These are phyloP conservation scores for Tuber calosporum DNA, from an alignment of 495 filamentous ascomycete genomes.

Conservation along the genomic window DNA sequence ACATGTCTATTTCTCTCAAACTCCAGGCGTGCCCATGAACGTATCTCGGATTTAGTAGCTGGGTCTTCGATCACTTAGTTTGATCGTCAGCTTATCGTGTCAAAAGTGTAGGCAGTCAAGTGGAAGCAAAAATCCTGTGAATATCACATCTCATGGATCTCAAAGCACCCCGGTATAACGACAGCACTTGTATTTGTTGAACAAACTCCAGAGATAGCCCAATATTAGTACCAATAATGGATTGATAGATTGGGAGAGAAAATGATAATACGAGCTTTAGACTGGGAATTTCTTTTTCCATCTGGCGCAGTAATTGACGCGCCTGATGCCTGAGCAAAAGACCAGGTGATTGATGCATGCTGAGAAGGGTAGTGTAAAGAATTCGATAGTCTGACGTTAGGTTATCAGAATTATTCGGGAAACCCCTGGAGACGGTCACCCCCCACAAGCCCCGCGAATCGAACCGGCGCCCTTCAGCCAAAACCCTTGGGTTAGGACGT, in stretches of 20 bases:
- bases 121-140: not conserved
- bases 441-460: no score
- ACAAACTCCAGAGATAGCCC: constrained; percentile 21
- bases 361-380: not conserved
- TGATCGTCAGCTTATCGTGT: constrained; percentile 44
- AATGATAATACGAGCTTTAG: not conserved
- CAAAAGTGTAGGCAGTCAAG: not conserved
- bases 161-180: constrained; percentile 30
- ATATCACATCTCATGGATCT: constrained; percentile 23
- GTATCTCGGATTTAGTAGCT: constrained; percentile 16
- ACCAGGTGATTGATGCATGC: not conserved
- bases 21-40: constrained; percentile 18
- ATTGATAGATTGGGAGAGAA: not conserved
- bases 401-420: no score
- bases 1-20: constrained; percentile 24
- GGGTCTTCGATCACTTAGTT: constrained; percentile 16
- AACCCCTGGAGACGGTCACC: no score
- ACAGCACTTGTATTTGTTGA: constrained; percentile 21
- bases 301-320: not conserved
- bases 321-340: not conserved
- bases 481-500: no score
- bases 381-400: not conserved
- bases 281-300: not conserved
- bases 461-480: no score
- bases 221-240: not conserved